Evolutionary conservation across 352 stramenopile species (phyloP), one percentile per base, ranked within the genome.

Genomic region (Pythium volutum): DNA sequence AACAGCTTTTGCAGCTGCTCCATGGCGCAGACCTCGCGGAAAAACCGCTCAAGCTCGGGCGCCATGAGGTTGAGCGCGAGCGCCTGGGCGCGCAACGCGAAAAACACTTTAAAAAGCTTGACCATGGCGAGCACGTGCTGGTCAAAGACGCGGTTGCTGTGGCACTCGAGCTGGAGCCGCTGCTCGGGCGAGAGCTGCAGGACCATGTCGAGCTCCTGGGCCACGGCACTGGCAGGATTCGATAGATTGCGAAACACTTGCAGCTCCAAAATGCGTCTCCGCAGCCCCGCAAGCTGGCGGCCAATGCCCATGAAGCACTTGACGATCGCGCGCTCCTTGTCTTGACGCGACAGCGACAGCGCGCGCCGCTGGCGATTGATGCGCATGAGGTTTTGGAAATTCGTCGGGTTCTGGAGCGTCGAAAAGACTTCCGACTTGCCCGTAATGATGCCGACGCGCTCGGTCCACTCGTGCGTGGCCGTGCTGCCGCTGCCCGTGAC

Each of bases 81-180:
- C 11, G 84, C 84, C 66, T 89, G 79, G 31, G 76, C 76, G 14
- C 84, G 82, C 36, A 94, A 51, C 3, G 73, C 78, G 48, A 87
- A 79, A 69, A 91, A 94, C 16, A 87, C 76, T 61, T 94, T 94
- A 62, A 94, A 87, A 25, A 94, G 70, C 67, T 82, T 79, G 33
- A 81, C 77, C 48, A 92, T 71, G 61, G 79, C 59, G 56, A 81
- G 51, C 5, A 88, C 75, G 43, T 94, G 72, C 10, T 81, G 62
- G 46, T 73, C 76, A n/a, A 91, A 79, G 56, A 88, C 75, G 66
- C 77, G 70, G 45, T 77, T 69, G 4, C 80, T 81, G 42, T 85
- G 68, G 63, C 75, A 84, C 59, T 89, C 75, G 1, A 94, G 69
- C 62, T 87, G 73, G 38, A 84, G 66, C 52, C 76, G 76, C 61